Conservation (phyloP, 2,329 filamentous ascomycete species). For the Pleoardoris graminearum region DNA sequence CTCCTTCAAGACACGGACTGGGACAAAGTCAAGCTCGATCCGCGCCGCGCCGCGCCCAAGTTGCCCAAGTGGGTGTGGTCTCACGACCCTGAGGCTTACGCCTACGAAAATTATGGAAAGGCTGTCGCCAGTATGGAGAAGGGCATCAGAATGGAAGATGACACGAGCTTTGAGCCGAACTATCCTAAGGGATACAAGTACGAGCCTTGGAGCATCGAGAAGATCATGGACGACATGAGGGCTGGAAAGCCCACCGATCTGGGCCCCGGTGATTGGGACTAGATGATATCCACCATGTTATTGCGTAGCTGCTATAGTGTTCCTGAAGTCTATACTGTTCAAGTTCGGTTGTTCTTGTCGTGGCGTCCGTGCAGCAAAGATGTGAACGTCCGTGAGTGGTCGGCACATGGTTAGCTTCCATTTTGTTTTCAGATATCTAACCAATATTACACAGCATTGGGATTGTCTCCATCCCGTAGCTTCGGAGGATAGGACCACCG, state of each 20-base stretch:
- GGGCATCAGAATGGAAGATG: slow-evolving; percentile 49
- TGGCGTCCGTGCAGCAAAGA: not conserved
- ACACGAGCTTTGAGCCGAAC: slow-evolving; percentile 48
- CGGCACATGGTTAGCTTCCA: too few species aligned
- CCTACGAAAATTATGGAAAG: slow-evolving; percentile 50
- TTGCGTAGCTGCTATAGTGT: not conserved
- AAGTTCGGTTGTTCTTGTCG: not conserved
- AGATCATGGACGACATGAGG: slow-evolving; percentile 47
- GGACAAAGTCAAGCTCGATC: slow-evolving; percentile 53
- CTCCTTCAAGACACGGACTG: slow-evolving; percentile 54
- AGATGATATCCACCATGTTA: not conserved
- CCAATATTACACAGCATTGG: not conserved
- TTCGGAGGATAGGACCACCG: too few species aligned
- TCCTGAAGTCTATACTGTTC: not conserved
- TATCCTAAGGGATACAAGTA: slow-evolving; percentile 50
- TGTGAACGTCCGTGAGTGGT: too few species aligned
- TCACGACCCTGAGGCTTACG: slow-evolving; percentile 52
- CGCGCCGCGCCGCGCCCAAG: slow-evolving; percentile 49
- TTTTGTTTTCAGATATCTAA: too few species aligned
- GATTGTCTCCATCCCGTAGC: not conserved
- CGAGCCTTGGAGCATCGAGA: slow-evolving; percentile 48
- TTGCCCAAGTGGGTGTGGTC: slow-evolving; percentile 53
- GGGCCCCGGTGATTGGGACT: slow-evolving; percentile 44
- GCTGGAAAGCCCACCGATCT: slow-evolving; percentile 40
- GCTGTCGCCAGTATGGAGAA: slow-evolving; percentile 48